These are phyloP conservation scores for Cinnamomum chago DNA, from an alignment of 164 flowering plant species.

Conservation along the genomic window DNA sequence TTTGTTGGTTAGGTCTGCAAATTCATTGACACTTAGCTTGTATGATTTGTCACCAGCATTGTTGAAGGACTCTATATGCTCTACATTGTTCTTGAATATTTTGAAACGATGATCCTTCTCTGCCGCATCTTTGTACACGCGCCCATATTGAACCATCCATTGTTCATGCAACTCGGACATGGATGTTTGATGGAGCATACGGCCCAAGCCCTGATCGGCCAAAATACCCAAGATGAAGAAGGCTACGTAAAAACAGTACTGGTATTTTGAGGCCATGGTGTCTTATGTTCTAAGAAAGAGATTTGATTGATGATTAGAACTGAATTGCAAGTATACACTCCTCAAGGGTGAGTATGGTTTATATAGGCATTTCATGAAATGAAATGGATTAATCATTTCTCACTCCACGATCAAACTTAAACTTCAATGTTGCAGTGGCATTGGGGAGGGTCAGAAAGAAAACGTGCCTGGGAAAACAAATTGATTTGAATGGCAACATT, in stretches of 20 bases:
- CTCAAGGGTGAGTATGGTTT: neutral
- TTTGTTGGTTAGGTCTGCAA: slow-evolving; percentile 35
- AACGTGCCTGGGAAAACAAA: neutral
- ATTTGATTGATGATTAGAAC: neutral
- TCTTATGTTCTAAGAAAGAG: neutral
- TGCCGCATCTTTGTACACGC: slow-evolving; percentile 22
- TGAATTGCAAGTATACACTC: neutral
- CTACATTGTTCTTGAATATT: slow-evolving; percentile 12
- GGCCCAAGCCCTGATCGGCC: slow-evolving; percentile 14
- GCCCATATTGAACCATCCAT: slow-evolving; percentile 39
- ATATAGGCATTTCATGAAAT: neutral
- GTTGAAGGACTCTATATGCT: slow-evolving; percentile 7
- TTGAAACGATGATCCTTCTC: slow-evolving; percentile 32
- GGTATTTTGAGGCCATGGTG: neutral
- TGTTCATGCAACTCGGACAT: slow-evolving; percentile 26
- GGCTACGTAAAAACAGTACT: neutral
- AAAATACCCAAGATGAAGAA: slow-evolving; percentile 10
- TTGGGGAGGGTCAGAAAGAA: neutral
- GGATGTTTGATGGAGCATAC: slow-evolving; percentile 17
- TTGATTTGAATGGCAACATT: neutral
- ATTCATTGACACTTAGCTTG: slow-evolving; percentile 29
- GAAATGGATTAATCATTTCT: neutral
- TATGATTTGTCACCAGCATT: slow-evolving; percentile 7
- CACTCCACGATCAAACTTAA: neutral
- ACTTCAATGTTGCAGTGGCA: neutral